Conservation (phyloP, 495 filamentous ascomycete species). For the Cercophora sp. region DNA sequence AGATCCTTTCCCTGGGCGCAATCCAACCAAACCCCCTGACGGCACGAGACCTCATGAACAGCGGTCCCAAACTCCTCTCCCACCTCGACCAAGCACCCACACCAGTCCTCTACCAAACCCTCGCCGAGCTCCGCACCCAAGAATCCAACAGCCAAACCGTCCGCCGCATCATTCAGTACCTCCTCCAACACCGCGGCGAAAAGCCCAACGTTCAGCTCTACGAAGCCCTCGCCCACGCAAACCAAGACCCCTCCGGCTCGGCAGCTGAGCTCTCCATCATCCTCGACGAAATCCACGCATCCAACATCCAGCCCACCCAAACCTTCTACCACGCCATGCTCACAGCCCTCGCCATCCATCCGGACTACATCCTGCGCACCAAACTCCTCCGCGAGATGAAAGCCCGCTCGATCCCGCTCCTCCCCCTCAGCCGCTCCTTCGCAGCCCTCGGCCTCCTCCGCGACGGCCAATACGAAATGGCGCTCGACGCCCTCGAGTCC, state of each 20-base stretch:
- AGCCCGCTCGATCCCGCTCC: constrained; percentile 64
- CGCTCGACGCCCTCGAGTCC: constrained; percentile 65
- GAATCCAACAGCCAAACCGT: too few relatives aligned
- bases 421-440: constrained; percentile 59
- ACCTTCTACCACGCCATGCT: constrained; percentile 68
- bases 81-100: too few relatives aligned
- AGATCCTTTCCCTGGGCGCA: too few relatives aligned
- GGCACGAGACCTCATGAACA: too few relatives aligned
- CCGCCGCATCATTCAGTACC: too few relatives aligned
- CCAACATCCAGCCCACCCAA: constrained; percentile 56
- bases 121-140: too few relatives aligned
- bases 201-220: too few relatives aligned
- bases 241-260: constrained; percentile 63
- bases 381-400: constrained; percentile 68
- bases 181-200: too few relatives aligned
- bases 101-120: too few relatives aligned
- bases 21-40: too few relatives aligned
- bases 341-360: constrained; percentile 77
- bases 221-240: constrained; percentile 66
- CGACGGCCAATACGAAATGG: constrained; percentile 78
- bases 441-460: constrained; percentile 70
- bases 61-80: too few relatives aligned
- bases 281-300: constrained; percentile 63
- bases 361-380: constrained; percentile 71
- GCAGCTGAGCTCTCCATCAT: constrained; percentile 55